phyloP scores from a whole-genome alignment of 2,329 filamentous ascomycete species.

The Curvularia hawaiiensis region DNA sequence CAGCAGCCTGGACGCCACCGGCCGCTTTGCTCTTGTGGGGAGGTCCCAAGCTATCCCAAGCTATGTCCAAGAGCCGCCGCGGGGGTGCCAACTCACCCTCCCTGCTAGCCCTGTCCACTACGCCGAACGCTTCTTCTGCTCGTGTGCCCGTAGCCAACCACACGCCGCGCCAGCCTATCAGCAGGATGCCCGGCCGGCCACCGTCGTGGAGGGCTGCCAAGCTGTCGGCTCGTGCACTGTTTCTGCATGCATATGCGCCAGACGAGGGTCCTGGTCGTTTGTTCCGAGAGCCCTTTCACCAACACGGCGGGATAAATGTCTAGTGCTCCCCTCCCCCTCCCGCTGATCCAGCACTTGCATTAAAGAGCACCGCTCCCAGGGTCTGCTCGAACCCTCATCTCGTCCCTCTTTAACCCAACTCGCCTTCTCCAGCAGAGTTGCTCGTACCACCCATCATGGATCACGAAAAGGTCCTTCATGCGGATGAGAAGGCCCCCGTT shows the following conservation, averaged over 20 bases:
- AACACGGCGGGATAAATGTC: constrained; percentile 25
- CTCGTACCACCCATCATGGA: constrained; percentile 26
- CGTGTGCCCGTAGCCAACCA: constrained; percentile 26
- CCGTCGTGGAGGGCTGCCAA: constrained; percentile 29
- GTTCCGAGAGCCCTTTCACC: constrained; percentile 28
- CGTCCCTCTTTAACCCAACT: constrained; percentile 9
- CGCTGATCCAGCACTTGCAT: constrained; percentile 33
- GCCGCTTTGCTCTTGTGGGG: constrained; percentile 23
- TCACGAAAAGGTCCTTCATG: constrained; percentile 32
- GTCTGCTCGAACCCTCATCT: constrained; percentile 11
- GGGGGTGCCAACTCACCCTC: constrained; percentile 19
- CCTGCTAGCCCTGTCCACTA: constrained; percentile 17
- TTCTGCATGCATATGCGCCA: constrained; percentile 13
- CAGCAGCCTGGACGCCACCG: constrained; percentile 64
- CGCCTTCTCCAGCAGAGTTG: constrained; percentile 9
- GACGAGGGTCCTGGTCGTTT: constrained; percentile 32
- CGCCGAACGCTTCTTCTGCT: constrained; percentile 27
- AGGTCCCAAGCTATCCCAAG: constrained; percentile 30
- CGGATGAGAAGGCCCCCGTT: constrained; percentile 36
- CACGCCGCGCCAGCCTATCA: constrained; percentile 22
- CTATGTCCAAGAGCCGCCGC: constrained; percentile 19
- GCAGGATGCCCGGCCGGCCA: constrained; percentile 16
- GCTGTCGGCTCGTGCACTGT: constrained; percentile 25
- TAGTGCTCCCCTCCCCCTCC: constrained; percentile 28
- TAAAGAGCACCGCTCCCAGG: constrained; percentile 28